Conservation (phyloP, 345 rosid species). For the Acer saccharum region DNA sequence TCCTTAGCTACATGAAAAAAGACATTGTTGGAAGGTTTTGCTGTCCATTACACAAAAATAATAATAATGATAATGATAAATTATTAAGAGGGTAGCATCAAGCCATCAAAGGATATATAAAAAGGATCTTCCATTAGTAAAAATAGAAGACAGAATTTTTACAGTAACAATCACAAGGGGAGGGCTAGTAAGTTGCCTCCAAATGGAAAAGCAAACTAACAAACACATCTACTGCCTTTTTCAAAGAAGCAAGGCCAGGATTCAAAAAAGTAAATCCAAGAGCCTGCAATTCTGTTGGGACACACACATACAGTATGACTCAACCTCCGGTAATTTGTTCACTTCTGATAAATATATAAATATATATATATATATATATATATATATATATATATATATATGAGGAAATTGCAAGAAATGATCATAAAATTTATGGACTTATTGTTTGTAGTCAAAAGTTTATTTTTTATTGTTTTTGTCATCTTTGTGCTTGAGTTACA, state of each 20-base stretch:
- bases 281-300: conserved; percentile 34
- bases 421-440: too few relatives aligned
- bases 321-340: conserved; percentile 20
- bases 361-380: neutral
- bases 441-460: too few relatives aligned
- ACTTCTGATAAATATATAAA: conserved; percentile 6
- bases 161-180: conserved; percentile 9
- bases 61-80: too few relatives aligned
- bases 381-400: neutral
- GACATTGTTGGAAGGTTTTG: neutral
- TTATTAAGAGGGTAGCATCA: too few relatives aligned
- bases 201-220: conserved; percentile 15
- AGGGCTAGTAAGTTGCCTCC: neutral
- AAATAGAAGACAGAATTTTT: neutral
- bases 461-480: too few relatives aligned
- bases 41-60: neutral
- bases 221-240: conserved; percentile 18
- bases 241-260: conserved; percentile 40
- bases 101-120: neutral
- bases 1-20: neutral
- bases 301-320: conserved; percentile 9
- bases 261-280: conserved; percentile 45
- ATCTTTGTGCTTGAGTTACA: too few relatives aligned
- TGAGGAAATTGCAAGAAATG: too few relatives aligned
- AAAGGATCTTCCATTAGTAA: neutral